Base-by-base conservation (phyloP, 129 eudicot genomes). In the Flaveria ramosissima region DNA sequence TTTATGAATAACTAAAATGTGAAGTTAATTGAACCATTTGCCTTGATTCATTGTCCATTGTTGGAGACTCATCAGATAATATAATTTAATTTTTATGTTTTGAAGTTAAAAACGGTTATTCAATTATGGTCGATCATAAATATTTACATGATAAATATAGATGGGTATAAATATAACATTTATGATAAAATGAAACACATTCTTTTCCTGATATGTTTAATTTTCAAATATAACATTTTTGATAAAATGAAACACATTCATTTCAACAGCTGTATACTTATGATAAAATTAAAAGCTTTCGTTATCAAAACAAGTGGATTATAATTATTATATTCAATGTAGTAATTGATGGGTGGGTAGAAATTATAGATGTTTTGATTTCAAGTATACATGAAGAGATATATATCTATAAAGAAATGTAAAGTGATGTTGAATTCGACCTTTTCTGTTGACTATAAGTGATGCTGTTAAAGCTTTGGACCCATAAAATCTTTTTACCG, bases 211-310 rank as follows among this genome's bases (percentile, higher is more conserved):
- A 5, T 6, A 36, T 36, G 41, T 36, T 36, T 62, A 26, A 13
- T 26, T 61, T 62, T 62, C 19, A 62, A 62, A 26, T 62, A 27
- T 14, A 27, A 27, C 42, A 62, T 62, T 62, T 19, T 16, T 39
- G 53, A 36, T 30, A 56, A 56, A 19, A 73, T 9, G 36, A 56
- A 55, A 21, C 23, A 20, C 46, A 43, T 53, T 39, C 20, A 59
- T 73, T 73, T 56, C 67, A 73, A 36, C 64, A 73, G 77, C 30
- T 73, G 68, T 73, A 67, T 73, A 60, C 20, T 56, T 59, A 20
- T 73, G 77, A 55, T 53, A 3, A 55, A 73, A 55, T 36, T 73
- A 11, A 73, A 39, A 53, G 77, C 68, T 73, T 73, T 20, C 77
- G 52, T 56, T 15, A 20, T 55, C 52, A 73, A 72, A 73, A 56